Base-by-base conservation (phyloP, 164 flowering plant genomes). In the Piper betle region DNA sequence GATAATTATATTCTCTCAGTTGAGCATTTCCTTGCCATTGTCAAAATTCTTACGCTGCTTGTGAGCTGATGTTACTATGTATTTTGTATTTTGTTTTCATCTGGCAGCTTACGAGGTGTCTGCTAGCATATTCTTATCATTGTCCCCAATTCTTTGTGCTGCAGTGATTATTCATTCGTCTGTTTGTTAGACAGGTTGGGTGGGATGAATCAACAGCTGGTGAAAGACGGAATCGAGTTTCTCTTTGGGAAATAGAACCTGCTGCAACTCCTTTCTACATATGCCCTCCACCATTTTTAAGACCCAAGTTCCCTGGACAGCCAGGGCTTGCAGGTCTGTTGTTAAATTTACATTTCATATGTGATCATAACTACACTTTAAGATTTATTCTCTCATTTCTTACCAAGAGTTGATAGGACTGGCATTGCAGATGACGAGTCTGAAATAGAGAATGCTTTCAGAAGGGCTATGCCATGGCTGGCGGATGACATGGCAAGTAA, bases 121-220 rank as follows among this genome's bases (percentile, higher is more conserved):
- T 46, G 15, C 12, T 2, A 46, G 50, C 50, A 46, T 10, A 46
- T 15, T 46, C 15, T 15, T 10, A 12, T 2, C 50, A 46, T 46
- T 10, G 50, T 5, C 15, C 15, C 12, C 10, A 12, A 46, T 46
- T 46, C 15, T 46, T 46, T 6, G 50, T 46, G 12, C 11, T 46
- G 50, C 50, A 46, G 50, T 46, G 12, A 15, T 10, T 42, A 46
- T 46, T 46, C 50, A 46, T 46, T 5, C 40, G 55, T 69, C 68
- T 65, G 41, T 48, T 13, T 73, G 19, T 40, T 73, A 62, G 46
- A 39, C 63, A 92, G 98, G 96, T 89, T 62, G 96, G 96, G 10
- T 92, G 98, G 98, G 98, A 92, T 79, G 98, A 92, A 77, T 89
- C 98, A 43, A 78, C 89, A 25, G 91, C 96, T 66, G 98, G 98